These are phyloP conservation scores for Elsinoe arachidis DNA, from an alignment of 2,329 filamentous ascomycete genomes.

Conservation along the genomic window DNA sequence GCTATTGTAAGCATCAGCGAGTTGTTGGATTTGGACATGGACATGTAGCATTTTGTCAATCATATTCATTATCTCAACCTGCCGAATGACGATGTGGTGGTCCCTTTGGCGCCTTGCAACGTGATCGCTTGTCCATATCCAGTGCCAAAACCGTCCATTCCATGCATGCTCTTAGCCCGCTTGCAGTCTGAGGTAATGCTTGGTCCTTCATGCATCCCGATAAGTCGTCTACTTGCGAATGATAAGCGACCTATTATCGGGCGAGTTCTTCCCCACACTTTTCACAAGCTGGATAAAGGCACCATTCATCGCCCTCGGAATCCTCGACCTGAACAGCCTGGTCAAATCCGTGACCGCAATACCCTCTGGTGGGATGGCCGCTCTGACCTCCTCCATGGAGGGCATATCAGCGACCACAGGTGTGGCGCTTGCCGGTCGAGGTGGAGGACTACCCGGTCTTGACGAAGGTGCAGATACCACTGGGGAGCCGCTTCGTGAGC, in stretches of 20 bases:
- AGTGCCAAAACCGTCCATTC: no score
- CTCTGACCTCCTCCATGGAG: conserved; percentile 37
- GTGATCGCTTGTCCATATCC: no score
- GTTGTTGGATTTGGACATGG: no score
- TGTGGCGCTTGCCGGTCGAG: conserved; percentile 18
- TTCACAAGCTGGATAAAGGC: conserved; percentile 40
- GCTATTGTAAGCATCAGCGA: no score
- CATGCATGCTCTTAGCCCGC: no score
- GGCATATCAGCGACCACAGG: conserved; percentile 25
- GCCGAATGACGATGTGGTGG: no score
- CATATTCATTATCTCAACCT: no score
- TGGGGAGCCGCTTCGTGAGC: conserved; percentile 13
- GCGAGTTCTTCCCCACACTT: conserved; percentile 21
- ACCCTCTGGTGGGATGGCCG: conserved; percentile 36
- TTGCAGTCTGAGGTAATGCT: no score
- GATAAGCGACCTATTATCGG: not conserved
- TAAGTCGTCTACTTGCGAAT: not conserved
- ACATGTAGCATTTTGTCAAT: no score
- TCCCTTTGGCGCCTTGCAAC: no score
- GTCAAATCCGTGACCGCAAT: conserved; percentile 36
- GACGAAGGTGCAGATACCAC: conserved; percentile 19
- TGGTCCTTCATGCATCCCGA: no score
- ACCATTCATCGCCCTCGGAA: conserved; percentile 29
- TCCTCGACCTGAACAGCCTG: conserved; percentile 33
- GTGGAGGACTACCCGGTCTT: conserved; percentile 27